A percentile compares a stretch with the other conserved stretches of the same genome.
These are phyloP conservation scores for Saitozyma podzolica DNA, from an alignment of 768 basidiomycete species.

Conservation along the genomic window DNA sequence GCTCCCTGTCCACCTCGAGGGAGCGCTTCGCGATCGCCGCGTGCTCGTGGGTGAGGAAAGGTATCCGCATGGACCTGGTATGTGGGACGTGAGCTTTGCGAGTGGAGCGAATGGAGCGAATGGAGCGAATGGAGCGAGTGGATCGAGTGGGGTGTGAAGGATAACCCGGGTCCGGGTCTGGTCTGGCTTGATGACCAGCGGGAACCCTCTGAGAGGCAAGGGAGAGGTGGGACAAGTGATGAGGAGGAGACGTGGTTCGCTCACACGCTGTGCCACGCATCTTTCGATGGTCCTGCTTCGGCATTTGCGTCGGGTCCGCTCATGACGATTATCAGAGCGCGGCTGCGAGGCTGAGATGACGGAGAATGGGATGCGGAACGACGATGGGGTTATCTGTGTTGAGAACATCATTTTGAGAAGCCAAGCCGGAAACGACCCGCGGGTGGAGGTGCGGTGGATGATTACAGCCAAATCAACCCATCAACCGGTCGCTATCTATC, in stretches of 20 bases:
- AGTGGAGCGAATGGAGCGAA: not conserved
- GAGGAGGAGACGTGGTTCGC: no score
- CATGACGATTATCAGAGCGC: not conserved
- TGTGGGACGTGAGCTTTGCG: not conserved
- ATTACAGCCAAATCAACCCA: no score
- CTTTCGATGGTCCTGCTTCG: conserved; percentile 24
- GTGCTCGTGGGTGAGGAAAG: conserved; percentile 71
- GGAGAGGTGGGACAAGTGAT: no score
- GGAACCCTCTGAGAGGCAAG: no score
- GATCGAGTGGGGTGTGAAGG: not conserved
- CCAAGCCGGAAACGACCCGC: not conserved
- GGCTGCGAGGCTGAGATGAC: not conserved
- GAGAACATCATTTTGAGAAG: not conserved
- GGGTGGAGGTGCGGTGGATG: not conserved
- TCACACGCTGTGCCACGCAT: conserved; percentile 19
- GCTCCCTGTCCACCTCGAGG: conserved; percentile 82
- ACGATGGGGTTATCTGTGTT: not conserved
- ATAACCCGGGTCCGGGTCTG: not conserved
- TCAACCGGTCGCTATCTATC: no score
- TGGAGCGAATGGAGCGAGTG: no score
- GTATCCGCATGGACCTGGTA: conserved; percentile 66
- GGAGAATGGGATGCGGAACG: not conserved
- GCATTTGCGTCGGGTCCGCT: conserved; percentile 7
- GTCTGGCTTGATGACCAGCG: no score
- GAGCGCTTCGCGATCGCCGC: conserved; percentile 77